A percentile compares a stretch with the other conserved stretches of the same genome.
Conservation (phyloP, 306 rosid species). For the Pyrus betulifolia region DNA sequence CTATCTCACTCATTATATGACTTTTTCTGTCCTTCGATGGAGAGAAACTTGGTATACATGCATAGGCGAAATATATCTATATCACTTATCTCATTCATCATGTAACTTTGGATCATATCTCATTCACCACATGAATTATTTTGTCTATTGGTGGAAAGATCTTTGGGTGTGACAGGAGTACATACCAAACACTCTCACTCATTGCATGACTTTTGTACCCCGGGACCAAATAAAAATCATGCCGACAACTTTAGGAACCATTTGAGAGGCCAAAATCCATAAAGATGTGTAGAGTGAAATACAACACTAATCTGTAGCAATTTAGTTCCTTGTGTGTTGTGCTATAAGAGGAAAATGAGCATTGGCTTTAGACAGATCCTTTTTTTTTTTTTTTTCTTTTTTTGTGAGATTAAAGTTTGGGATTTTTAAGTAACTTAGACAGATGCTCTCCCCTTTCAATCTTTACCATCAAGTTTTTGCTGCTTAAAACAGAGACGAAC, state of each 20-base stretch:
- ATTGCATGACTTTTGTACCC: no score
- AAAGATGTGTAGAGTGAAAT: not conserved
- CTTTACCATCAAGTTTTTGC: no score
- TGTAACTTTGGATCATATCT: not conserved
- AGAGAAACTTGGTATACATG: not conserved
- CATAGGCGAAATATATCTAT: no score
- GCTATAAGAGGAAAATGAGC: not conserved
- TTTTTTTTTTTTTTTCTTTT: not conserved
- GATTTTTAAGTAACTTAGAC: not conserved
- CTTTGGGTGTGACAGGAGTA: no score
- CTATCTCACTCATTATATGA: no score
- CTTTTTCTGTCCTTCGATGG: not conserved
- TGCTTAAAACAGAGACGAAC: no score
- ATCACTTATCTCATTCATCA: not conserved
- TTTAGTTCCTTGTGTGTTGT: not conserved
- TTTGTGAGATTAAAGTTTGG: not conserved
- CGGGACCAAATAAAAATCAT: not conserved
- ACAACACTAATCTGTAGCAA: not conserved
- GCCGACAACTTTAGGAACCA: not conserved
- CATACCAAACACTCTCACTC: no score
- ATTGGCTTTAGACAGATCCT: not conserved
- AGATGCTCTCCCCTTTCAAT: not conserved
- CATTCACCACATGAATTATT: not conserved
- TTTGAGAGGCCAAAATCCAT: not conserved
- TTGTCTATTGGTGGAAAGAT: fast-evolving